Conservation (phyloP, 2,329 filamentous ascomycete species). For the Coleophoma eucalyptorum region DNA sequence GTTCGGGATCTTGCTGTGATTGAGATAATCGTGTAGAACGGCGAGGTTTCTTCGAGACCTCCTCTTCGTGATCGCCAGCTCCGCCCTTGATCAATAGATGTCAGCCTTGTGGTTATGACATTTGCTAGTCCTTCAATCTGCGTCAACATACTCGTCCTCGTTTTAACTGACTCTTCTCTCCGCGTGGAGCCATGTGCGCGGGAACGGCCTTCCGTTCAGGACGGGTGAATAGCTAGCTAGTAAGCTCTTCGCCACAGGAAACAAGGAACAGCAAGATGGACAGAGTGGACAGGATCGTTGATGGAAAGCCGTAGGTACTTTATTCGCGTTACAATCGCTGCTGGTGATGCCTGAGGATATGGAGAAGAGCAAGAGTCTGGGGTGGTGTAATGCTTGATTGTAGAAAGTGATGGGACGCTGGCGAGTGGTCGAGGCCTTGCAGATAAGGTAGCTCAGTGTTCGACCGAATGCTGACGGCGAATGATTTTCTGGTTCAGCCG, state of each 20-base stretch:
- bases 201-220: no score
- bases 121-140: conserved; percentile 1
- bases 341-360: no score
- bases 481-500: no score
- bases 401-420: no score
- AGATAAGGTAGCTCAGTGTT: no score
- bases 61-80: conserved; percentile 17
- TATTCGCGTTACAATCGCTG: no score
- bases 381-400: no score
- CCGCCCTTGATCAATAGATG: conserved; percentile 13
- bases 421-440: no score
- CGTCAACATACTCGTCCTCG: conserved; percentile 67
- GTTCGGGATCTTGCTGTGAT: conserved; percentile 31
- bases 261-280: not conserved
- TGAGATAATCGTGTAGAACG: conserved; percentile 70
- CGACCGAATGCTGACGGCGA: no score
- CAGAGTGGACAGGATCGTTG: not conserved
- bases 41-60: conserved; percentile 72
- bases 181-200: conserved; percentile 41
- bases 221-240: not conserved
- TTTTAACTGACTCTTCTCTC: conserved; percentile 83
- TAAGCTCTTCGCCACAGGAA: not conserved
- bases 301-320: no score
- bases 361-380: no score
- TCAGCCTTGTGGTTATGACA: conserved; percentile 12